Evolutionary conservation across 257 asterid genomes (phyloP).

Genomic region (Solanum chaucha): DNA sequence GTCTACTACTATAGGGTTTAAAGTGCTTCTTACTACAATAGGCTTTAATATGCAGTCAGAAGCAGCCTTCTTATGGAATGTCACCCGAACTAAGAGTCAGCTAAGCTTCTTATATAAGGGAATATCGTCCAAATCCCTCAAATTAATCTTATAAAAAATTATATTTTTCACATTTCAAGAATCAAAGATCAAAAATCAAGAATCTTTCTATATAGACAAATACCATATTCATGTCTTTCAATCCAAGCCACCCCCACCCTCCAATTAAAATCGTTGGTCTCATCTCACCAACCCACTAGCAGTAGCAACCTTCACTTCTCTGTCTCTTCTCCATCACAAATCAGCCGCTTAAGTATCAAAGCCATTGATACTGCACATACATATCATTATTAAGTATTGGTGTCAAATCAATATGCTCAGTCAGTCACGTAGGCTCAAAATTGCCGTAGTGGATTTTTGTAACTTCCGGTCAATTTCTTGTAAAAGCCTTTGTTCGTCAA

Average conservation of each 20-base stretch:
- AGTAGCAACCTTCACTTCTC: neutral
- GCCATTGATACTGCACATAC: conserved; percentile 73
- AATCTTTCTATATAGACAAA: neutral
- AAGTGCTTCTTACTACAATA: no score
- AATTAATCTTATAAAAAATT: neutral
- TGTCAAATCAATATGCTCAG: conserved; percentile 23
- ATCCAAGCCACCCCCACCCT: conserved; percentile 13
- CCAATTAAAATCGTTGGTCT: neutral
- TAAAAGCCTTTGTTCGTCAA: conserved; percentile 50
- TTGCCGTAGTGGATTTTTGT: conserved; percentile 59
- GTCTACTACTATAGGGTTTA: no score
- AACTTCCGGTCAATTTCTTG: conserved; percentile 67
- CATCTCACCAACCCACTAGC: neutral
- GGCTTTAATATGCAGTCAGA: no score
- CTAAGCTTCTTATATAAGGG: no score
- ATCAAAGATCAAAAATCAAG: neutral
- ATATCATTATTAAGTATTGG: conserved; percentile 39
- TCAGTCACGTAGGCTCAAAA: conserved; percentile 34
- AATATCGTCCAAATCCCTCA: neutral
- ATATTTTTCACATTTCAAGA: neutral
- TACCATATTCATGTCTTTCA: conserved; percentile 24
- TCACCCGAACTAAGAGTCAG: no score
- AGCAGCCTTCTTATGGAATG: no score
- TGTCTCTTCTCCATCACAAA: neutral
- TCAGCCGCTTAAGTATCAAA: conserved; percentile 15